Evolutionary conservation across 2,329 filamentous ascomycete species (phyloP).

Genomic region (Neofusicoccum ribis): DNA sequence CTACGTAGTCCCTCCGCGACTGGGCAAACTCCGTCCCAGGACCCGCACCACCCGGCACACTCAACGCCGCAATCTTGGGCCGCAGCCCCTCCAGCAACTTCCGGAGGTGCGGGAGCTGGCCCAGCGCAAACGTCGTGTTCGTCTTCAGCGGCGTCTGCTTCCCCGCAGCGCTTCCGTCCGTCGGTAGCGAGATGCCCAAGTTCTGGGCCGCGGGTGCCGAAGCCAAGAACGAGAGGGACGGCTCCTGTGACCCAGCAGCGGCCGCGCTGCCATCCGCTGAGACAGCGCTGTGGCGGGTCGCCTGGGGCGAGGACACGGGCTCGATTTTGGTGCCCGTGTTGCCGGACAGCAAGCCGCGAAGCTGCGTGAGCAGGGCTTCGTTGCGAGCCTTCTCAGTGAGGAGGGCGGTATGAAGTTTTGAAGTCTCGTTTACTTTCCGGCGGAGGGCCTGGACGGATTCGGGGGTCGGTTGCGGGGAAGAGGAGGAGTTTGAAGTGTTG

Average conservation of each 20-base stretch:
- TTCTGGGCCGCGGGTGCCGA: slow-evolving; percentile 48
- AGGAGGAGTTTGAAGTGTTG: slow-evolving; percentile 23
- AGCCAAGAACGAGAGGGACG: slow-evolving; percentile 58
- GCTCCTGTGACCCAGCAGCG: background rate
- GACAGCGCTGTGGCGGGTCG: slow-evolving; percentile 42
- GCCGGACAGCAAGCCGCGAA: slow-evolving; percentile 59
- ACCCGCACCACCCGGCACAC: slow-evolving; percentile 26
- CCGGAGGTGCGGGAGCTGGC: slow-evolving; percentile 78
- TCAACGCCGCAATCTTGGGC: slow-evolving; percentile 59
- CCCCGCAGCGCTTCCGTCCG: slow-evolving; percentile 43
- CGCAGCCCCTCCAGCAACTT: slow-evolving; percentile 67
- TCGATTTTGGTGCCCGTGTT: slow-evolving; percentile 8
- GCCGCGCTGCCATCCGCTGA: slow-evolving; percentile 22
- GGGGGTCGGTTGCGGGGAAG: slow-evolving; percentile 52
- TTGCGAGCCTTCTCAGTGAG: slow-evolving; percentile 71
- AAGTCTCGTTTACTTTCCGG: slow-evolving; percentile 74
- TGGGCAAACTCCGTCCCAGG: slow-evolving; percentile 53
- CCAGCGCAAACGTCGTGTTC: slow-evolving; percentile 75
- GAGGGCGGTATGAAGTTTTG: slow-evolving; percentile 70
- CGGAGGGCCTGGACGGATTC: slow-evolving; percentile 73
- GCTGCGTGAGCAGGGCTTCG: slow-evolving; percentile 64
- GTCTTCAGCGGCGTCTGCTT: slow-evolving; percentile 54
- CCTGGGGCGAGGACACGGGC: slow-evolving; percentile 54
- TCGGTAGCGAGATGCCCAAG: slow-evolving; percentile 42
- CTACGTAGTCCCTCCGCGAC: slow-evolving; percentile 79